phyloP scores from a whole-genome alignment of 2,329 filamentous ascomycete species.

The Thelonectria discophora region DNA sequence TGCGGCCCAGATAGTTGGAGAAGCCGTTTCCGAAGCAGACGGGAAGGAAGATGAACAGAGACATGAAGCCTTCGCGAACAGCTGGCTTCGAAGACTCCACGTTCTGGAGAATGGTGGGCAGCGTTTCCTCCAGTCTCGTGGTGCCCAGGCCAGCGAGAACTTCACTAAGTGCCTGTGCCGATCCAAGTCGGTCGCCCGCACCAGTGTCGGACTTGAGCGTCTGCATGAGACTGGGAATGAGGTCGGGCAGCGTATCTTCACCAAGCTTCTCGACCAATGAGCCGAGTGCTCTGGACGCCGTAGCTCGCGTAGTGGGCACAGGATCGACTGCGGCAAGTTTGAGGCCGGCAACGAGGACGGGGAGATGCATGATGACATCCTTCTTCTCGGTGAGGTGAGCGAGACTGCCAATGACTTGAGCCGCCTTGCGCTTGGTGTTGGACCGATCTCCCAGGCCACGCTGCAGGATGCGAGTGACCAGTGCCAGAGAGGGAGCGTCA shows the following conservation, averaged over 20 bases:
- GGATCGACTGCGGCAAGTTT: constrained; percentile 92
- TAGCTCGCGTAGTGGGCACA: constrained; percentile 94
- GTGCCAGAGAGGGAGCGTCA: constrained; percentile 93
- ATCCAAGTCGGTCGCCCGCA: constrained; percentile 93
- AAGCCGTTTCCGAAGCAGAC: constrained; percentile 99
- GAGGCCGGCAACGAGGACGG: constrained; percentile 89
- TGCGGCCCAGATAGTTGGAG: constrained; percentile 91
- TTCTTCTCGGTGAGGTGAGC: constrained; percentile 97
- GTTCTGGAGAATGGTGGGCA: constrained; percentile 96
- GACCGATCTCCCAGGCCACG: constrained; percentile 91
- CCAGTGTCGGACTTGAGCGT: constrained; percentile 97
- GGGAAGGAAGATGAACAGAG: constrained; percentile 97
- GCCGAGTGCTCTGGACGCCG: constrained; percentile 92
- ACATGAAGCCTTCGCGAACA: constrained; percentile 99
- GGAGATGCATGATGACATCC: constrained; percentile 89
- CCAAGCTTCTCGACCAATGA: constrained; percentile 98
- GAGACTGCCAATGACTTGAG: constrained; percentile 97
- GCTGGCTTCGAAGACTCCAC: constrained; percentile 89
- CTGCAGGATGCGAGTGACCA: constrained; percentile 95
- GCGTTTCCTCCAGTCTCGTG: constrained; percentile 88
- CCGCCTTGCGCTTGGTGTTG: constrained; percentile 93
- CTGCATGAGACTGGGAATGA: constrained; percentile 97
- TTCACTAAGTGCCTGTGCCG: constrained; percentile 94
- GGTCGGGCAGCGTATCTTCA: constrained; percentile 94
- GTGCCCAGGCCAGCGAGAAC: constrained; percentile 96